Evolutionary conservation across 305 asterid species (phyloP).

Genomic region (Andrographis paniculata): DNA sequence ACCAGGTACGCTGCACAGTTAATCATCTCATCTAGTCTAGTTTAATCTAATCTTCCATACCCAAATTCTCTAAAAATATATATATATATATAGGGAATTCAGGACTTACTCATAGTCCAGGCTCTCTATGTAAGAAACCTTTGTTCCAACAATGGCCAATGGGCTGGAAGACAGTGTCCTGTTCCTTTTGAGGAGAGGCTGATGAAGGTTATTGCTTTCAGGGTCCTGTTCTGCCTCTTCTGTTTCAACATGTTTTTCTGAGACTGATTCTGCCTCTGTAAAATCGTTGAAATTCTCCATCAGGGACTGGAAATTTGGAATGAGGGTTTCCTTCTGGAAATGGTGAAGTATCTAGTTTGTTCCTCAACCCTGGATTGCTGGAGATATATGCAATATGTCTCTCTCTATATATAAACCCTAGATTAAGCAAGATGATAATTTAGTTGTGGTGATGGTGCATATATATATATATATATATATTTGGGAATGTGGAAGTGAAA

Average conservation of each 20-base stretch:
- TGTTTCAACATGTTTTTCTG: constrained; percentile 22
- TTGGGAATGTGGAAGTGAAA: too few species aligned
- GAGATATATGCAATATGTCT: too few species aligned
- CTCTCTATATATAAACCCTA: too few species aligned
- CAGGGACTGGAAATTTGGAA: neutral
- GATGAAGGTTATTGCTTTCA: constrained; percentile 53
- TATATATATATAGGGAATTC: neutral
- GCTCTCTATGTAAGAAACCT: constrained; percentile 89
- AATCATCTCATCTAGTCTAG: too few species aligned
- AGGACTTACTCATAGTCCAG: constrained; percentile 78
- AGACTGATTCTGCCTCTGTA: constrained; percentile 24
- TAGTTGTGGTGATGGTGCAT: too few species aligned
- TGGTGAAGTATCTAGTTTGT: too few species aligned
- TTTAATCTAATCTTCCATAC: neutral
- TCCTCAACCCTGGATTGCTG: too few species aligned
- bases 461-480: too few species aligned
- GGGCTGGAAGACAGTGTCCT: constrained; percentile 63
- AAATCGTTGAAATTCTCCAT: constrained; percentile 37
- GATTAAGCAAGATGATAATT: too few species aligned
- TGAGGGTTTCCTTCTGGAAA: too few species aligned
- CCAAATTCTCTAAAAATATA: neutral
- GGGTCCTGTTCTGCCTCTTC: constrained; percentile 48
- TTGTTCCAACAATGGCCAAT: constrained; percentile 81
- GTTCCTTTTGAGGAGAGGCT: constrained; percentile 69
- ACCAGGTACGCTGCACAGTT: neutral